Base-by-base conservation (phyloP, 768 basidiomycete species). In the Suillus subluteus region DNA sequence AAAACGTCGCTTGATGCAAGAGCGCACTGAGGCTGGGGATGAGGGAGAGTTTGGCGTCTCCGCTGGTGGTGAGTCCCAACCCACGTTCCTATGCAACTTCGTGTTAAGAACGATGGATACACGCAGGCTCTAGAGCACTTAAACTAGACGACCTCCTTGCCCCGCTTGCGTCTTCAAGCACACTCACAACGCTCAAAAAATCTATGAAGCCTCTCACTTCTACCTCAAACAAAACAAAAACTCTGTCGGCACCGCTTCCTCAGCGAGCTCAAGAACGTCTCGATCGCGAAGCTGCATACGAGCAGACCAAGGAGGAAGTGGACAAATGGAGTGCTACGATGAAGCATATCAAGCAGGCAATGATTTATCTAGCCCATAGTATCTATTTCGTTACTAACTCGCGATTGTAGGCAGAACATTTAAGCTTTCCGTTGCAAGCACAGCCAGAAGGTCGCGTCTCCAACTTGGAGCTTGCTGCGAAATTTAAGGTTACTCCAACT, bases 261-360 rank as follows among this genome's bases (percentile, higher is more conserved):
- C 89, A 90, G 26, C 86, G 95, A 40, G 87, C 90, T 0, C 94
- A 98, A 75, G 96, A 98, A 67, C 90, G 92, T 54, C 80, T 98
- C 1, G 95, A 98, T 70, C 89, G 97, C 59, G 90, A 95, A 74
- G 97, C 96, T 9, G 97, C 97, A 0, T 98, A 97, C 74, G 95
- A 96, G 72, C 86, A 92, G 78, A 98, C 96, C 5, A 95, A 94
- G 74, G 85, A 87, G 68, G 96, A 98, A 76, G 91, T 97, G 2
- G 88, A 92, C 69, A 98, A 97, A 81, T 99, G 97, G 98, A 87
- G 87, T 35, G 88, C 87, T 6, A 93, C 94, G 4, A 97, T 98
- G 91, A 93, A 92, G 76, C 86, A 87, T 26, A 95, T 99, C 70
- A 90, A 91, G 69, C 94, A 98, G 81, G 94, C 92, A 56, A 62